Conservation (phyloP, 768 basidiomycete species). For the Cystofilobasidium ferigula region DNA sequence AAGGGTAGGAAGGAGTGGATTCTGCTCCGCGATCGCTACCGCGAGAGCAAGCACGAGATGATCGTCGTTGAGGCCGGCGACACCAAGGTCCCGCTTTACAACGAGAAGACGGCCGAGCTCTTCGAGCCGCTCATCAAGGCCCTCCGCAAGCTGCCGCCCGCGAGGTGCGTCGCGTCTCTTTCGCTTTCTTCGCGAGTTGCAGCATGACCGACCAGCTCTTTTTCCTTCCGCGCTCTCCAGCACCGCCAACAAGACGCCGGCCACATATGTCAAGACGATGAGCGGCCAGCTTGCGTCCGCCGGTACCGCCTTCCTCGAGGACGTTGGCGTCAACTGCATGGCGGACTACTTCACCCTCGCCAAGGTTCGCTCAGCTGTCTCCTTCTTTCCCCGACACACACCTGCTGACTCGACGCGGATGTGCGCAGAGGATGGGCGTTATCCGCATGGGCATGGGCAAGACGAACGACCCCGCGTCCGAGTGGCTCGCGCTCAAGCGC, state of each 20-base stretch:
- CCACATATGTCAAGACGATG: neutral
- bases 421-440: slow-evolving; percentile 14
- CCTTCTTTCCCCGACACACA: neutral
- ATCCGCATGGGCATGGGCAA: slow-evolving; percentile 5
- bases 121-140: slow-evolving; percentile 16
- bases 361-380: neutral
- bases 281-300: neutral
- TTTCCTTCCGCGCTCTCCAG: slow-evolving; percentile 2
- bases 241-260: slow-evolving; percentile 17
- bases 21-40: slow-evolving; percentile 1
- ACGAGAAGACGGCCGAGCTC: slow-evolving; percentile 13
- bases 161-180: neutral
- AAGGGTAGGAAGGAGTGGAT: slow-evolving; percentile 16
- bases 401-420: no score
- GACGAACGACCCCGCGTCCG: neutral
- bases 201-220: neutral
- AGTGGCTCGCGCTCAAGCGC: slow-evolving; percentile 18
- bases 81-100: neutral
- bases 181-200: no score
- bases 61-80: neutral
- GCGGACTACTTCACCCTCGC: slow-evolving; percentile 12
- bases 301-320: neutral
- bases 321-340: slow-evolving; percentile 4
- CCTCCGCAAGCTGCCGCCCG: slow-evolving; percentile 8
- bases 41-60: neutral